Evolutionary conservation across 805 yeast genomes (phyloP), one percentile per base, ranked within the genome.

Genomic region (Starmerella tilneyi): DNA sequence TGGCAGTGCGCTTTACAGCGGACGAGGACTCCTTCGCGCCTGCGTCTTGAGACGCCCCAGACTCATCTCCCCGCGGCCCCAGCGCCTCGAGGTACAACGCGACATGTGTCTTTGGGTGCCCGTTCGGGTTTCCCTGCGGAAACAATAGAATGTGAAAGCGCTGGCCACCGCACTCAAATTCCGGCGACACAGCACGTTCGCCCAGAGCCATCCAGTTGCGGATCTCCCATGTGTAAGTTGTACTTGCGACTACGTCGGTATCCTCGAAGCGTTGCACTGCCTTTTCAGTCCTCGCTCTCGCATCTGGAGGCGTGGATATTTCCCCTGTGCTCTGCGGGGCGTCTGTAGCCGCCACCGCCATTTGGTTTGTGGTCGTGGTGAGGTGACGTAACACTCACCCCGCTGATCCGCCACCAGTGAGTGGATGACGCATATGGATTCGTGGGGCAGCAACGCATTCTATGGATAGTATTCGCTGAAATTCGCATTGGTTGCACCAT

Each of bases 31-130:
- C 39, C 29, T n/a, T 22, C 8, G 30, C 15, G 9, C 3, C 35
- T 22, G 21, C 15, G 21, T 7, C 38, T 20, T 26, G 17, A 12
- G 30, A 19, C 30, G 35, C 16, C 3, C 23, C 22, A 7, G 34
- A 20, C 9, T 21, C 20, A 4, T 22, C 27, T 3, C 36, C 11
- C 11, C 9, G 23, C 30, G 23, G 53, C 9, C 52, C 54, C 17
- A 75, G 73, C 0, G 94, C 92, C 55, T 85, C 94, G 50, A 92
- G 65, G 61, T 85, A 92, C 21, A 85, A 62, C 62, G 46, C 70
- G 67, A 49, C 55, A 54, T 26, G 48, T 41, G 16, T 45, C 26
- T 16, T 45, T 34, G 40, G 70, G 70, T 42, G 74, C 68, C 38
- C 23, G 12, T 24, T 27, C 16, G 73, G 69, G 55, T 79, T 81